A percentile compares a stretch with the other conserved stretches of the same genome.
Conservation (phyloP, 1,139 yeast genomes). For the Wickerhamiella infanticola region DNA sequence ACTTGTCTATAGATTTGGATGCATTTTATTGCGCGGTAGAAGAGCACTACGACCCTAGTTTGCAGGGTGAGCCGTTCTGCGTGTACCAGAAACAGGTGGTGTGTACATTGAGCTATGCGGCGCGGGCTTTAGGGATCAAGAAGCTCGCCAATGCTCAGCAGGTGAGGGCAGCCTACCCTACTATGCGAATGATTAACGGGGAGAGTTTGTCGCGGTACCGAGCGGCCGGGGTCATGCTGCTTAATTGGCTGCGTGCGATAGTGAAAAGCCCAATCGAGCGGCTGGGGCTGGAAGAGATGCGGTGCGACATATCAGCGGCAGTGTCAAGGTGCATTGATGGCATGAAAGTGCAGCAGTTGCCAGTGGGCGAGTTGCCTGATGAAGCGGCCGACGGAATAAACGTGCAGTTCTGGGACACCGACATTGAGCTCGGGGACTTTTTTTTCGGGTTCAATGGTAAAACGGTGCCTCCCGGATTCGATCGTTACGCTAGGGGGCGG, state of each 20-base stretch:
- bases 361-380: conserved; percentile 9
- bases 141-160: conserved; percentile 19
- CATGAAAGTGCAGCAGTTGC: conserved; percentile 10
- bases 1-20: conserved; percentile 22
- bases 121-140: conserved; percentile 22
- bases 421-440: conserved; percentile 18
- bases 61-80: conserved; percentile 21
- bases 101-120: conserved; percentile 25
- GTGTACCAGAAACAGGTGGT: conserved; percentile 24
- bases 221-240: conserved; percentile 21
- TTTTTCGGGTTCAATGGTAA: conserved; percentile 19
- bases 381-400: conserved; percentile 12
- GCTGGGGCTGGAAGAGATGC: conserved; percentile 26
- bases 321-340: conserved; percentile 14
- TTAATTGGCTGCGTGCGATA: conserved; percentile 17
- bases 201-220: conserved; percentile 23
- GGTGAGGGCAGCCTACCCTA: conserved; percentile 18
- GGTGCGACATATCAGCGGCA: conserved; percentile 20
- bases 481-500: not conserved
- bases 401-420: not conserved
- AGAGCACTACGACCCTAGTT: conserved; percentile 19
- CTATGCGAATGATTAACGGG: conserved; percentile 22
- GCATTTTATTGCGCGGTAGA: conserved; percentile 28
- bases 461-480: conserved; percentile 14
- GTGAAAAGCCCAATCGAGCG: conserved; percentile 21